phyloP scores from a whole-genome alignment of 164 flowering plant genomes.

The Tetracentron sinense region DNA sequence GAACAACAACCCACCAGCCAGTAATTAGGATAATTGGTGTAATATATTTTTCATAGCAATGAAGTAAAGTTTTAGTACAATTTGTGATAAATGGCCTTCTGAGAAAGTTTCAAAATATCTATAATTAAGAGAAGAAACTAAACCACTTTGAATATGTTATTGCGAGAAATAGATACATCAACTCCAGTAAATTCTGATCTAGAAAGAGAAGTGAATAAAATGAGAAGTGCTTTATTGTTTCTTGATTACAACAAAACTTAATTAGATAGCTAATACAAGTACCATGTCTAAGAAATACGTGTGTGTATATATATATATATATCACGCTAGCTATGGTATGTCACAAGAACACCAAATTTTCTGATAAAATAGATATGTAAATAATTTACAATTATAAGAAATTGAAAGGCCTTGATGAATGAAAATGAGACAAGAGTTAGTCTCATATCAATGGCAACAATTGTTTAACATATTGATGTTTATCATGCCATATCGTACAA shows the following conservation, averaged over 20 bases:
- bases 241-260: no score
- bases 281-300: background rate
- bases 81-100: background rate
- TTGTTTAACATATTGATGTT: no score
- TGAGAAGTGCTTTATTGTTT: background rate
- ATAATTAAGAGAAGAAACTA: no score
- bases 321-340: background rate
- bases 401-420: background rate
- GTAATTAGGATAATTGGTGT: conserved; percentile 1
- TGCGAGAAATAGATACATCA: background rate
- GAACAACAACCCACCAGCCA: conserved; percentile 19
- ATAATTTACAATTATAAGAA: background rate
- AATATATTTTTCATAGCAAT: background rate
- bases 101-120: no score
- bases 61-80: background rate
- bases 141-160: no score
- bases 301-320: no score
- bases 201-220: background rate
- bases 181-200: background rate
- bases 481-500: no score
- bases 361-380: background rate
- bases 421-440: no score
- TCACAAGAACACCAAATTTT: background rate
- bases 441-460: no score
- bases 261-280: background rate